Evolutionary conservation across 441 rosid genomes (phyloP), one percentile per base, ranked within the genome.

Genomic region (Erysimum cheiri): DNA sequence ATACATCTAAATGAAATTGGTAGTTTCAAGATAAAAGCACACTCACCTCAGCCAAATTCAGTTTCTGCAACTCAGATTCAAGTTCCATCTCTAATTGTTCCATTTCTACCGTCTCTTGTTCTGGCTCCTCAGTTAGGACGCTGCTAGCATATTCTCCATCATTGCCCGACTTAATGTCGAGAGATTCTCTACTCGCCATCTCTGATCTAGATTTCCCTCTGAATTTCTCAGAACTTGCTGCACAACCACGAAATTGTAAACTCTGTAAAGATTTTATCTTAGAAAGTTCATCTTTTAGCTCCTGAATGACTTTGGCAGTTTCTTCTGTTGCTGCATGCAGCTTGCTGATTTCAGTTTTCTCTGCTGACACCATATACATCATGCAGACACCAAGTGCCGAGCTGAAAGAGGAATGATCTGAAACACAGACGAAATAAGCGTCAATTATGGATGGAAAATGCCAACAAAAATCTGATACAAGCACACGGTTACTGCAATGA

Each of bases 121-220:
- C 96, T 57, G 80, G 85, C 83, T 90, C 98, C 59, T 88, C 97
- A 1, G 97, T 93, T 55, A 93, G 82, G 78, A 90, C 89, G 28
- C 97, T 92, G 67, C 96, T 88, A 2, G 85, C 83, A 75, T 82
- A 86, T 70, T 84, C 96, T 73, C 78, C 85, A 69, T 85, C 89
- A 28, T 82, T 87, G 36, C 62, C 28, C 2, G 70, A 40, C 64
- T 81, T 81, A 15, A 50, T 50, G 69, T 73, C 78, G 36, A 69
- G 71, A 50, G 74, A 69, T 33, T 61, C 80, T 47, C 67, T 54
- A 44, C 70, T 59, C 64, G 14, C 79, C 29, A 60, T 70, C 17
- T 79, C 69, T 33, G 79, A 66, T 63, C 52, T 73, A 43, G 72
- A 63, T 66, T 71, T 76, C 55, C 67, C 41, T 7, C 62, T 60